These are phyloP conservation scores for Solanum etuberosum DNA, from an alignment of 257 asterid genomes.

Conservation along the genomic window DNA sequence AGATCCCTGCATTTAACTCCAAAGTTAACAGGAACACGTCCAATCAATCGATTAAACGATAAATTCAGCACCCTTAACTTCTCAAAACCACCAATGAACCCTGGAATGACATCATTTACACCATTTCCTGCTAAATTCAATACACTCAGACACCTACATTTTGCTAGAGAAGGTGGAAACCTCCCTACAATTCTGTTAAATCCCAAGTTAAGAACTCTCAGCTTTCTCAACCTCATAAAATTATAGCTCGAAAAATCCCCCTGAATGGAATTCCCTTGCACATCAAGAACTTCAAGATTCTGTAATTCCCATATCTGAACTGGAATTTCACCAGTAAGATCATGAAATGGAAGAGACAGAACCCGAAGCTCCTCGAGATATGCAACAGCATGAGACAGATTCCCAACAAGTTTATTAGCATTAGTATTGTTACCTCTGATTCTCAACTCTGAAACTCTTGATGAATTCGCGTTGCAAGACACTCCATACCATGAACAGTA, in stretches of 20 bases:
- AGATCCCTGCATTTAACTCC: conserved; percentile 61
- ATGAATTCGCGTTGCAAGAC: conserved; percentile 46
- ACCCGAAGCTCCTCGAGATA: conserved; percentile 49
- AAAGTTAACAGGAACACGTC: conserved; percentile 45
- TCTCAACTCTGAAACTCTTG: conserved; percentile 61
- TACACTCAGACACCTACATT: conserved; percentile 35
- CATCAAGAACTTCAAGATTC: conserved; percentile 78
- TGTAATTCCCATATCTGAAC: conserved; percentile 62
- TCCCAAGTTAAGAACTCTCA: conserved; percentile 71
- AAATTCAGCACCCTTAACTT: conserved; percentile 62
- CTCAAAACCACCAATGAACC: conserved; percentile 37
- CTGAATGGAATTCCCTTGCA: conserved; percentile 64
- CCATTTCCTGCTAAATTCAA: conserved; percentile 81
- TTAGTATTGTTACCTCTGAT: conserved; percentile 50
- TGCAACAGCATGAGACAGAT: conserved; percentile 36
- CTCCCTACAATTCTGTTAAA: conserved; percentile 48
- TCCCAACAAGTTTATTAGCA: conserved; percentile 39
- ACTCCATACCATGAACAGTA: conserved; percentile 80
- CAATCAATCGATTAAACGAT: conserved; percentile 64
- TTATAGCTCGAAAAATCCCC: conserved; percentile 36
- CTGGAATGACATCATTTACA: conserved; percentile 51
- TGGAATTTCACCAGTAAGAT: conserved; percentile 66
- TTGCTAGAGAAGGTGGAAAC: conserved; percentile 45
- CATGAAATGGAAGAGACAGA: conserved; percentile 70
- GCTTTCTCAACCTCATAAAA: conserved; percentile 44